Percentiles rank a stretch among this genome's conserved stretches.
phyloP scores from a whole-genome alignment of 1,284 basidiomycete species.

The Leccinum fallax region DNA sequence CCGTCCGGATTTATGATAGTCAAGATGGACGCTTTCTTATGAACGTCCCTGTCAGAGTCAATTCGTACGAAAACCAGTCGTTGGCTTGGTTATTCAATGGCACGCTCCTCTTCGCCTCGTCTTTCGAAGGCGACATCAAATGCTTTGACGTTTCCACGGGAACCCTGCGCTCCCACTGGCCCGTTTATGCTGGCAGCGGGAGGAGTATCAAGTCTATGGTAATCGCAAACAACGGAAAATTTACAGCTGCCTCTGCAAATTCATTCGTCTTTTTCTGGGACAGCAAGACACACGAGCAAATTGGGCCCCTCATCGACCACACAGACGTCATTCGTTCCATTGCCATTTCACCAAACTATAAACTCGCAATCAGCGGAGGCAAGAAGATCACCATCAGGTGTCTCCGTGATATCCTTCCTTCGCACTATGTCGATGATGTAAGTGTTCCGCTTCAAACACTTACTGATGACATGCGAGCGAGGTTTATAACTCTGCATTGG shows the following conservation, averaged over 20 bases:
- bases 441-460: not conserved
- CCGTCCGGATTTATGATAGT: conserved; percentile 14
- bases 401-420: conserved; percentile 8
- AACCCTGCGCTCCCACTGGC: not conserved
- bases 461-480: not conserved
- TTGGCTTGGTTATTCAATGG: conserved; percentile 1
- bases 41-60: conserved; percentile 1
- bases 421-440: conserved; percentile 6
- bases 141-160: conserved; percentile 7
- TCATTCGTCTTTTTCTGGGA: conserved; percentile 18
- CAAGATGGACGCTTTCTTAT: conserved; percentile 1
- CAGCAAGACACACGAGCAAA: conserved; percentile 6
- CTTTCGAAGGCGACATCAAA: conserved; percentile 2
- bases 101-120: conserved; percentile 4
- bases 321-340: conserved; percentile 4
- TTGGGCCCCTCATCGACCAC: conserved; percentile 11
- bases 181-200: not conserved
- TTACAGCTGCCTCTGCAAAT: conserved; percentile 6
- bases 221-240: conserved; percentile 10
- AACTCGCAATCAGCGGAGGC: conserved; percentile 5
- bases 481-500: not conserved
- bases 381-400: not conserved
- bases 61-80: conserved; percentile 6
- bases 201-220: conserved; percentile 2
- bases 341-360: conserved; percentile 11